Base-by-base conservation (phyloP, 2,329 filamentous ascomycete species). In the Cryphonectria parasitica region DNA sequence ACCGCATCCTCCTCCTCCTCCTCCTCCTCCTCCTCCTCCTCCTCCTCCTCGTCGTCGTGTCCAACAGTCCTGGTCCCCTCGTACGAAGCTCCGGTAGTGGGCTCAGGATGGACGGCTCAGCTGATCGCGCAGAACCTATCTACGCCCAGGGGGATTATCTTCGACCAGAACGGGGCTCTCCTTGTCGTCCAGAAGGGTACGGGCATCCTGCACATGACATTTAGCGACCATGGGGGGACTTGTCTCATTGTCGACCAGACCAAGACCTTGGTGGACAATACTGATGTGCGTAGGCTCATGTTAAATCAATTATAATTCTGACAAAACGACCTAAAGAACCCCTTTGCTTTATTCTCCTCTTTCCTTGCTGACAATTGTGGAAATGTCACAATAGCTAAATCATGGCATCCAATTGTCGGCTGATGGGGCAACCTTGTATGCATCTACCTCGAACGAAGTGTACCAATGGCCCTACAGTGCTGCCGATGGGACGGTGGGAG, bases 381-480 rank as follows among this genome's bases (percentile, higher is more conserved):
- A 22, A 2, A 22, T 3, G 10, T 49, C 5, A 43, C 15, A 43
- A n/a, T 67, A 88, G 84, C 80, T 89, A 25, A 88, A 87, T 74
- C 88, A 90, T 74, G 86, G 86, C 54, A 81, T 89, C 66, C 83
- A 87, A 39, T 75, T 89, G 28, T 87, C 85, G 0, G 76, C 78
- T 3, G 84, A 89, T 77, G 85, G 86, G 67, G 82, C 79, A 56
- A 88, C 83, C 1, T 77, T 89, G 67, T 89, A 87, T 75, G 86
- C 85, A 22, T 92, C 91, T 0, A 86, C 85, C 1, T 77, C 83
- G 7, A 82, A 86, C 64, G 81, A 83, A n/a, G 89, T 92, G 45
- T 90, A 84, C 76, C 82, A 87, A 2, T 94, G 90, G 88, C 77
- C 83, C 39, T 94, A 94, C 77, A 84, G 92, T 76, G 80, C 87